Conservation (phyloP, 305 asterid species). For the Striga hermonthica region DNA sequence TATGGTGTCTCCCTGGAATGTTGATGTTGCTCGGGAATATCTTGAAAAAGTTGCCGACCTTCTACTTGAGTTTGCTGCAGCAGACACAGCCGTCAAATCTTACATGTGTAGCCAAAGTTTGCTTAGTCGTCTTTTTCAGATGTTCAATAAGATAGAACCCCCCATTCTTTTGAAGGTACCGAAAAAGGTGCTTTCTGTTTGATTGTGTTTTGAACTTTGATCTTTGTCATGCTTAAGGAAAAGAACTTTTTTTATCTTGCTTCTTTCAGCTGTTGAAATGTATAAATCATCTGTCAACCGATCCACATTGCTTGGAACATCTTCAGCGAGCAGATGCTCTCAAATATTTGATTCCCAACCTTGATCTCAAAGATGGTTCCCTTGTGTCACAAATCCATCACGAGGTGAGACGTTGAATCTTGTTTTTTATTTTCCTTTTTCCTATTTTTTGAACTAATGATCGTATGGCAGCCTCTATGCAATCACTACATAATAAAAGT, state of each 20-base stretch:
- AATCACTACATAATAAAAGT: background rate
- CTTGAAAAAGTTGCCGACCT: conserved; percentile 97
- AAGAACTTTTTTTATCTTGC: conserved; percentile 2
- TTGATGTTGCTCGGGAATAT: conserved; percentile 90
- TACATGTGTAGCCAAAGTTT: conserved; percentile 98
- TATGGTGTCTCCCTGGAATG: conserved; percentile 91
- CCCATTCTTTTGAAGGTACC: conserved; percentile 93
- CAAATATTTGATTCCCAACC: conserved; percentile 93
- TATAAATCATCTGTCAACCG: conserved; percentile 90
- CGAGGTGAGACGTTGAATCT: conserved; percentile 57
- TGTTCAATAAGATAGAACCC: conserved; percentile 95
- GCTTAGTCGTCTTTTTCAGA: conserved; percentile 96
- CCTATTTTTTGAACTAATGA: background rate
- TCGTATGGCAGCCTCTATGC: background rate
- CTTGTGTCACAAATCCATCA: conserved; percentile 91
- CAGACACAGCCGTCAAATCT: conserved; percentile 85
- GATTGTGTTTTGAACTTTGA: background rate
- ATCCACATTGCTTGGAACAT: conserved; percentile 93
- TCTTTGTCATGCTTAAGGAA: conserved; percentile 14
- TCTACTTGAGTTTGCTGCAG: conserved; percentile 92
- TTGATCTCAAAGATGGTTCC: conserved; percentile 92
- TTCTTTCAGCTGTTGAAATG: conserved; percentile 78
- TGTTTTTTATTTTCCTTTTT: conserved; percentile 8
- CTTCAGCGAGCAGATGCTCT: conserved; percentile 99
- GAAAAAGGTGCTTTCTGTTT: conserved; percentile 23